phyloP scores from a whole-genome alignment of 169 alveolate genomes.

The Theileria sp. region DNA sequence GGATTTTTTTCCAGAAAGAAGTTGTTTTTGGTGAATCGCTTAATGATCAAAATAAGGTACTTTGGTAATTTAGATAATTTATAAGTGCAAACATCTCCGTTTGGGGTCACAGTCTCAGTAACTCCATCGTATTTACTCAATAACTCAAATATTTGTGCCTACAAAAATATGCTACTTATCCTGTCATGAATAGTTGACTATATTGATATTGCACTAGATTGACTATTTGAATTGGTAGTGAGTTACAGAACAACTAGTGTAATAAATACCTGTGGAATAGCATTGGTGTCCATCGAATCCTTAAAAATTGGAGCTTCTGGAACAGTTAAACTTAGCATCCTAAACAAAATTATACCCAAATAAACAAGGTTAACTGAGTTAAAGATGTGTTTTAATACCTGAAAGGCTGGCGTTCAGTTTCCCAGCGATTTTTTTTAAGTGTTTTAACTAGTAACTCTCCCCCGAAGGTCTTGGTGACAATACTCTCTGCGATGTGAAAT shows the following conservation, averaged over 20 bases:
- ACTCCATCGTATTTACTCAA: constrained; percentile 94
- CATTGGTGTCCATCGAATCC: constrained; percentile 86
- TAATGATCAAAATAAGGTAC: constrained; percentile 88
- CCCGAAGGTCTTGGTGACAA: constrained; percentile 79
- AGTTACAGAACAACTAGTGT: background rate
- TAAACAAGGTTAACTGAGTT: background rate
- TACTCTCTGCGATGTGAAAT: constrained; percentile 30
- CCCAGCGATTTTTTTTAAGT: constrained; percentile 66
- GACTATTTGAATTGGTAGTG: background rate
- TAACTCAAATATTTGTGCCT: constrained; percentile 88
- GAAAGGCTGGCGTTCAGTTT: constrained; percentile 31
- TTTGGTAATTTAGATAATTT: constrained; percentile 82
- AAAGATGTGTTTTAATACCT: background rate
- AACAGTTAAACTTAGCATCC: constrained; percentile 68
- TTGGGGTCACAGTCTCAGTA: constrained; percentile 80
- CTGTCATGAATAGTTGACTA: background rate
- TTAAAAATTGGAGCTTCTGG: constrained; percentile 93
- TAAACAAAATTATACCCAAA: constrained; percentile 27
- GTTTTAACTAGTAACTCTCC: constrained; percentile 83
- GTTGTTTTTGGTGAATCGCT: constrained; percentile 92
- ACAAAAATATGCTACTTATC: background rate
- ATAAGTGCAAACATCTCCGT: constrained; percentile 60
- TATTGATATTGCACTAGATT: too few relatives aligned
- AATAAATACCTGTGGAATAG: constrained; percentile 81
- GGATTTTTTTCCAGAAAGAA: constrained; percentile 97